Evolutionary conservation across 2,329 filamentous ascomycete genomes (phyloP).

Genomic region (Aureobasidium namibiae): DNA sequence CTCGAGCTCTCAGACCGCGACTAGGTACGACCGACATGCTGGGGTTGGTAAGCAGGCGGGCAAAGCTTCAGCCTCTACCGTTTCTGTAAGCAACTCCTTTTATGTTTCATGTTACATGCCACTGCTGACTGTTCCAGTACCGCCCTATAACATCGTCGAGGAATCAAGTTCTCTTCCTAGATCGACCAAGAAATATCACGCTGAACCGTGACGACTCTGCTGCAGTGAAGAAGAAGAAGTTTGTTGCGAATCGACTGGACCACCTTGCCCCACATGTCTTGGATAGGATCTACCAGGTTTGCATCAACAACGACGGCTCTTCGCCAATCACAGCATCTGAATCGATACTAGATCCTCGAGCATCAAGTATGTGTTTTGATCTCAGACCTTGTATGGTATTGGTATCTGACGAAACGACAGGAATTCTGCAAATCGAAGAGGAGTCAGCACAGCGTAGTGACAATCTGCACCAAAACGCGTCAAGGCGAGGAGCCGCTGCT

Average conservation of each 20-base stretch:
- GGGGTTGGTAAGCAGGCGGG: not conserved
- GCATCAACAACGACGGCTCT: not conserved
- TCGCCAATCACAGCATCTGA: not conserved
- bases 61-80: not conserved
- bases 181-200: not conserved
- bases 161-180: not conserved
- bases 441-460: not conserved
- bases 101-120: not conserved
- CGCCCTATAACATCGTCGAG: not conserved
- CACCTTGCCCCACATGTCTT: not conserved
- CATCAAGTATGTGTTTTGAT: not conserved
- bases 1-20: not conserved
- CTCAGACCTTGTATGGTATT: not conserved
- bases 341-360: not conserved
- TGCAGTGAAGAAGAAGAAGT: not conserved
- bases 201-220: not conserved
- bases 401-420: not conserved
- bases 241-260: not conserved
- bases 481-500: not conserved
- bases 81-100: not conserved
- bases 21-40: not conserved
- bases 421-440: not conserved
- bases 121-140: not conserved
- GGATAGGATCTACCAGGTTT: not conserved
- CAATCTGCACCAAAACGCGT: not conserved